Evolutionary conservation across 257 asterid species (phyloP), one percentile per base, ranked within the genome.

Genomic region (Anisodus acutangulus): DNA sequence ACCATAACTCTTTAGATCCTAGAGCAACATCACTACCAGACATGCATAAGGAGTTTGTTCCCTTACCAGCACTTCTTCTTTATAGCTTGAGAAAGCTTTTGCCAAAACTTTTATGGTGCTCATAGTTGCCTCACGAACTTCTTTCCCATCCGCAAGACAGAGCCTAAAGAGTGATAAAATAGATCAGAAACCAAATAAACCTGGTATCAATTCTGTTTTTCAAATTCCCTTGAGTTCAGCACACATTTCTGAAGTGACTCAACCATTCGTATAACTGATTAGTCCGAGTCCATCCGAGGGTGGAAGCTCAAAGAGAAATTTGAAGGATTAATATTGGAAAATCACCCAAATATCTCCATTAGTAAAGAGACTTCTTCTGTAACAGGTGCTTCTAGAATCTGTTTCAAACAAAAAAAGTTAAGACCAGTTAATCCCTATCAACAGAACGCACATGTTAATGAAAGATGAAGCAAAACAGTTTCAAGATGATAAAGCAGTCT

Each of bases 351-450:
- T 86, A 96, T 90, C 94, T 93, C 97, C 83, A 80, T 90, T 88
- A 96, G 98, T 88, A 96, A 88, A 84, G 97, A 90, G 69, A 93
- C 87, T 85, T 96, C 99, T 89, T 94, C 99, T 71, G 93, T 92
- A 51, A 83, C 91, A 84, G 99, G 97, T 87, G 89, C 94, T 91
- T 94, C 97, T 86, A 96, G 97, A 92, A 96, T 94, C 98, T 94
- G 89, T 72, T 60, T 68, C 86, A 88, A 60, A 88, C 83, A 78
- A 89, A 85, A 31, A 87, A 87, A 85, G 84, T 81, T 66, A 83
- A 83, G 81, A 84, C 84, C 55, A 69, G 81, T 82, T 74, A 84
- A 88, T 69, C 59, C 83, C 85, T 80, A 80, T 76, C 63, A 81
- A 68, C 87, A 88, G 57, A 66, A 60, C 1, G 8, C 13, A 74